Evolutionary conservation across 2,329 filamentous ascomycete genomes (phyloP).

Genomic region (Fusarium fujikuroi): DNA sequence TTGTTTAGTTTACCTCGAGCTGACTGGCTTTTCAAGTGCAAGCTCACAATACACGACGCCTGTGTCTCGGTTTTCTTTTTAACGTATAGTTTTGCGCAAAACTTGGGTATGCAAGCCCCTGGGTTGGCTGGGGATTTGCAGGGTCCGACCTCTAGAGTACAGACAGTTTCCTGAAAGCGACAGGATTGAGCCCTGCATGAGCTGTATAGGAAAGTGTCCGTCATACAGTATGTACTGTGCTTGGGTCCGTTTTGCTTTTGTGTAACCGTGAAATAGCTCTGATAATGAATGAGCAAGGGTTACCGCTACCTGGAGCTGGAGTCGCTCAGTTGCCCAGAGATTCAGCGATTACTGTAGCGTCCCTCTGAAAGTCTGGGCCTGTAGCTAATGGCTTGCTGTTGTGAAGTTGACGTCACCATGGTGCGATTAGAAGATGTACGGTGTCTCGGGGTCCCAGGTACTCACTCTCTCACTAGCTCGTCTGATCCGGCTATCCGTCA

Average conservation of each 20-base stretch:
- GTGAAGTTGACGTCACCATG: slow-evolving; percentile 45
- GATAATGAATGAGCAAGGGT: slow-evolving; percentile 1
- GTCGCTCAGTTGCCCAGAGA: neutral
- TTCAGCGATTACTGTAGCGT: slow-evolving; percentile 6
- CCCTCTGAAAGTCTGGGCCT: slow-evolving; percentile 17
- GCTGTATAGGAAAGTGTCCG: slow-evolving; percentile 17
- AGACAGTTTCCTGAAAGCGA: slow-evolving; percentile 13
- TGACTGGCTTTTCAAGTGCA: neutral
- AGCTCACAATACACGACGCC: neutral
- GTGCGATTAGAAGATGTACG: slow-evolving; percentile 33
- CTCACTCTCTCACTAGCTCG: slow-evolving; percentile 21
- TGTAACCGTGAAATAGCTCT: slow-evolving; percentile 3
- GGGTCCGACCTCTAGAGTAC: slow-evolving; percentile 22
- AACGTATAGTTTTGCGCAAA: slow-evolving; percentile 1
- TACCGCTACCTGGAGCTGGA: slow-evolving; percentile 9
- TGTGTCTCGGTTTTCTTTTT: neutral
- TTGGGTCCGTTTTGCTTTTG: slow-evolving; percentile 4
- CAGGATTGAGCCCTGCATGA: slow-evolving; percentile 35
- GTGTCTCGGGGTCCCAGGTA: slow-evolving; percentile 35
- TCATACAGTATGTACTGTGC: slow-evolving; percentile 7
- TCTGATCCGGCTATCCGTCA: slow-evolving; percentile 39
- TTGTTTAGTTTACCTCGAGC: neutral
- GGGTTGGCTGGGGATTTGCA: slow-evolving; percentile 26
- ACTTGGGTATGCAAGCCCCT: slow-evolving; percentile 9
- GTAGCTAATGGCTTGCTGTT: slow-evolving; percentile 23